Conservation (phyloP, 1,139 yeast genomes). For the Hansenula anomala region DNA sequence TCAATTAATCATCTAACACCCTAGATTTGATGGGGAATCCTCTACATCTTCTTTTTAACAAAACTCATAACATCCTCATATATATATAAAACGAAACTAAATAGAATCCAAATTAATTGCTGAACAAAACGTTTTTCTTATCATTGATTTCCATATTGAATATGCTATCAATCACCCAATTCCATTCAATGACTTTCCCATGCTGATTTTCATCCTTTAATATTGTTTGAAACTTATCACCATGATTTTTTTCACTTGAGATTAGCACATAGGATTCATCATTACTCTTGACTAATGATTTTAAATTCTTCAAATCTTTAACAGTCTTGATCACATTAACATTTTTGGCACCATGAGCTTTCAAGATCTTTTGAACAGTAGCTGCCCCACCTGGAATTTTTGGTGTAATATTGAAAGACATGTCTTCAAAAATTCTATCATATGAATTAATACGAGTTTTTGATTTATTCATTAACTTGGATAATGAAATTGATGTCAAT, state of each 20-base stretch:
- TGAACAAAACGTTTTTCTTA: slow-evolving; percentile 7
- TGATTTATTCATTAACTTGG: slow-evolving; percentile 24
- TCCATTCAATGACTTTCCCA: slow-evolving; percentile 51
- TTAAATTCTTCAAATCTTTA: slow-evolving; percentile 21
- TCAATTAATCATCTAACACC: too few relatives aligned
- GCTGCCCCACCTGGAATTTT: slow-evolving; percentile 67
- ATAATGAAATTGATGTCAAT: slow-evolving; percentile 20
- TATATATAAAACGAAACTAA: too few relatives aligned
- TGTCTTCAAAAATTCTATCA: slow-evolving; percentile 39
- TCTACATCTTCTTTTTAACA: too few relatives aligned
- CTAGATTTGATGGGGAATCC: too few relatives aligned
- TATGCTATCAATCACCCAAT: slow-evolving; percentile 60
- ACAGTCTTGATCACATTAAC: slow-evolving; percentile 32
- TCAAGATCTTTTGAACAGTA: slow-evolving; percentile 55
- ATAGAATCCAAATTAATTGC: too few relatives aligned
- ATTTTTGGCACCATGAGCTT: slow-evolving; percentile 58
- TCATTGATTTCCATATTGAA: slow-evolving; percentile 36
- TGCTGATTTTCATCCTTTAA: slow-evolving; percentile 23
- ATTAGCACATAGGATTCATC: slow-evolving; percentile 24
- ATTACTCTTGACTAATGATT: slow-evolving; percentile 13
- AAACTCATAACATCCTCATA: too few relatives aligned
- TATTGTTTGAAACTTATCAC: slow-evolving; percentile 34
- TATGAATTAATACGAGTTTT: slow-evolving; percentile 26
- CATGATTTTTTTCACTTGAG: slow-evolving; percentile 33
- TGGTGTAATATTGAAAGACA: slow-evolving; percentile 51